Base-by-base conservation (phyloP, 2,329 filamentous ascomycete species). In the Microcera coccophila region DNA sequence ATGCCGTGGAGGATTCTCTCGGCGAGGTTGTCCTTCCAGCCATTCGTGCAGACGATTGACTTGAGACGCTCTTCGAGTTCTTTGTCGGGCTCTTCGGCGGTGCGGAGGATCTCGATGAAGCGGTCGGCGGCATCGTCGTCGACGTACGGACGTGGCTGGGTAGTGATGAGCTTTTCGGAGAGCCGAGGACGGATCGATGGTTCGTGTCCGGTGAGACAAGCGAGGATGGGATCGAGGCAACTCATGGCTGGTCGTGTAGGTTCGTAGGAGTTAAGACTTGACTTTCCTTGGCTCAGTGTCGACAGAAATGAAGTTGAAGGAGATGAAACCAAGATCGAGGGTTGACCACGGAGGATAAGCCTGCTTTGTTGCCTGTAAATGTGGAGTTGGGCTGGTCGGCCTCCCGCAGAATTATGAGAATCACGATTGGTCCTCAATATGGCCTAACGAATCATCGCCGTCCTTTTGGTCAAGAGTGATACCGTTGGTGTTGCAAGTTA, bases 21-120 rank as follows among this genome's bases (percentile, higher is more conserved):
- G 12, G 49, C 44, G 3, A 59, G 44, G 35, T 32, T 36, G 14
- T 55, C 45, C 1, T 47, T 54, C 53, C 54, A 59, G 1, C 52
- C 43, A 1, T 35, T 40, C 1, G 36, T 20, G 2, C 49, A 54
- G 8, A 49, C 32, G 1, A 11, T 50, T 31, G 8, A 49, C 20
- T 0, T 21, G 1, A 59, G 38, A 3, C 39, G 42, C 1, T 22
- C 4, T 0, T 53, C 45, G 0, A 53, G 49, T 2, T 47, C 44
- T 7, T 26, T 16, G 1, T 19, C 22, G 1, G 32, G 21, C 0
- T 35, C 37, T 0, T 39, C 7, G n/a, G 53, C 43, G 0, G 39
- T 52, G 11, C 39, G 43, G 0, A 54, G 41, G 1, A 45, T 52
- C 4, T 40, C 8, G 10, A 54, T 39, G 9, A 54, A 50, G 17